Conservation (phyloP, 2,329 filamentous ascomycete genomes). For the Fusarium falciforme region DNA sequence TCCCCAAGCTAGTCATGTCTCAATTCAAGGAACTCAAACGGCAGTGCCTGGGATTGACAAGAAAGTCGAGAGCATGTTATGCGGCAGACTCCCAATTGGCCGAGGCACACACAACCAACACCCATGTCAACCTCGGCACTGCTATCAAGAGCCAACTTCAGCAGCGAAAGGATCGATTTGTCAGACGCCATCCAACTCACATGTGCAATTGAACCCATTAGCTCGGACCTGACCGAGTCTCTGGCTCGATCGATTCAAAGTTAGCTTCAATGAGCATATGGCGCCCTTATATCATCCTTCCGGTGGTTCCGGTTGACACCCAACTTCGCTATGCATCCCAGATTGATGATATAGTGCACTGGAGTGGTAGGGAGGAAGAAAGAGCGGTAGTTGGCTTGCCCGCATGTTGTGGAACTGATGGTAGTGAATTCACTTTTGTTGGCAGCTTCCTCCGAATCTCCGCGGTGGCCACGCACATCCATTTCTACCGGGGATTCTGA, state of each 20-base stretch:
- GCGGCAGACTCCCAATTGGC: not conserved
- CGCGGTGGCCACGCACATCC: too few relatives aligned
- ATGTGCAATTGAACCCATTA: not conserved
- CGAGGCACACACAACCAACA: not conserved
- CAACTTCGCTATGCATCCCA: not conserved
- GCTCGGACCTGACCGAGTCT: not conserved
- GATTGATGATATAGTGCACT: not conserved
- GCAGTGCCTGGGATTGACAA: conserved; percentile 26
- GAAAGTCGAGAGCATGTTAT: not conserved
- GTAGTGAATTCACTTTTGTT: not conserved
- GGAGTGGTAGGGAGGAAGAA: not conserved
- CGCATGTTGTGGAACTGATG: not conserved
- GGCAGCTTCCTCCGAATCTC: too few relatives aligned
- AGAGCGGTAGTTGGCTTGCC: not conserved
- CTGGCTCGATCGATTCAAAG: not conserved
- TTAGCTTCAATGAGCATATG: not conserved
- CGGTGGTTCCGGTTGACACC: not conserved
- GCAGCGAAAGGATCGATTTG: not conserved
- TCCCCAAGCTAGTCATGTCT: conserved; percentile 13
- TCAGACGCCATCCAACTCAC: not conserved
- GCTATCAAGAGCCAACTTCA: not conserved
- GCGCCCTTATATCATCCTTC: not conserved
- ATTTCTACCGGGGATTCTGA: not conserved
- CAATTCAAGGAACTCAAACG: conserved; percentile 29
- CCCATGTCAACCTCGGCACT: not conserved